A percentile compares a stretch with the other conserved stretches of the same genome.
phyloP scores from a whole-genome alignment of 257 asterid species.

The Przewalskia tangutica region DNA sequence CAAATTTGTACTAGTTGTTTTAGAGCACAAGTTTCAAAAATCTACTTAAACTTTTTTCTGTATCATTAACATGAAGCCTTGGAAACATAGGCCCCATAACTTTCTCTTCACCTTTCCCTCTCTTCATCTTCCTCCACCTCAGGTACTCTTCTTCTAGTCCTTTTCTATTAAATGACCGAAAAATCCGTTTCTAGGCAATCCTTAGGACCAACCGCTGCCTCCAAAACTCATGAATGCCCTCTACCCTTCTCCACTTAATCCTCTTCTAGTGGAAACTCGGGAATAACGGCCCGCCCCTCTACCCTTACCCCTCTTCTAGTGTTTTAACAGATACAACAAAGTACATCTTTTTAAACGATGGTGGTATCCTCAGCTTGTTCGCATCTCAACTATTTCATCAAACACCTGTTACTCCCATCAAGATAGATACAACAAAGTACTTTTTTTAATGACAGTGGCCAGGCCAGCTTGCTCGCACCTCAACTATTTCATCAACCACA shows the following conservation, averaged over 20 bases:
- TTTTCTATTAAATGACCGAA: not conserved
- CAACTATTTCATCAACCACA: not conserved
- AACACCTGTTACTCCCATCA: not conserved
- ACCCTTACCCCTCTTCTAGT: not conserved
- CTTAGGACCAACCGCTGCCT: not conserved
- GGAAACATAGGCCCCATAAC: conserved; percentile 87
- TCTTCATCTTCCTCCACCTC: conserved; percentile 39
- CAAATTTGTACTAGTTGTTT: no score
- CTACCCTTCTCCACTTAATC: not conserved
- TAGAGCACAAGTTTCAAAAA: no score
- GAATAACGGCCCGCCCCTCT: not conserved
- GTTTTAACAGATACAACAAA: not conserved
- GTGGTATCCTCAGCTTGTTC: no score
- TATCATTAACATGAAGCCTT: conserved; percentile 85
- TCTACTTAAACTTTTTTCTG: conserved; percentile 89
- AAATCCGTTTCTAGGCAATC: not conserved
- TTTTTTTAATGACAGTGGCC: not conserved
- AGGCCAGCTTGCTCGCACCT: not conserved
- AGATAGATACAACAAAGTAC: not conserved
- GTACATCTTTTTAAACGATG: no score
- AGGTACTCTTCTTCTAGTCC: not conserved
- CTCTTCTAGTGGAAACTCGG: not conserved
- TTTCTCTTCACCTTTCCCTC: conserved; percentile 68
- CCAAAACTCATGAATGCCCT: not conserved
- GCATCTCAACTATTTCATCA: not conserved